Evolutionary conservation across 192 early-diverging fungal species (phyloP).

Genomic region (Coemansia sp.): DNA sequence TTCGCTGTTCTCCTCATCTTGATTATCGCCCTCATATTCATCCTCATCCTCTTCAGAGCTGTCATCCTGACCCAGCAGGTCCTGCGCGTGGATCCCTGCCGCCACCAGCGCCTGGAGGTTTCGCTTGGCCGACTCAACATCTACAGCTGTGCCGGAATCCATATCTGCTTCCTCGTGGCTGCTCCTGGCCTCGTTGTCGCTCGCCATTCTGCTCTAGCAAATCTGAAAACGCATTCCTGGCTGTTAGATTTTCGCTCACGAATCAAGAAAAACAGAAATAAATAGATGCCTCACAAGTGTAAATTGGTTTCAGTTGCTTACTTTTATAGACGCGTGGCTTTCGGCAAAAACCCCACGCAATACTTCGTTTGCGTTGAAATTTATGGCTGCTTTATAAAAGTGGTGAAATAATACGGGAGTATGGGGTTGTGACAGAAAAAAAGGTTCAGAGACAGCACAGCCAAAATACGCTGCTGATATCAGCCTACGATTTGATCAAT

Average conservation of each 20-base stretch:
- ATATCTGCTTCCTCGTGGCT: background rate
- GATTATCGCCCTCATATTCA: conserved; percentile 16
- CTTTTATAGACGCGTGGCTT: background rate
- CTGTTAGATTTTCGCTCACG: background rate
- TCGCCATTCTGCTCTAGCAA: conserved; percentile 4
- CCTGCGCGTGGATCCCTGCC: conserved; percentile 47
- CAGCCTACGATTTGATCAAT: background rate
- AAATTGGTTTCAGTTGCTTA: background rate
- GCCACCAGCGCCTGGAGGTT: conserved; percentile 49
- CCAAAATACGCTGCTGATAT: background rate
- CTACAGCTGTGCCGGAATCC: conserved; percentile 11
- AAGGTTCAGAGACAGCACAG: background rate
- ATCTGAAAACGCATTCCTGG: background rate
- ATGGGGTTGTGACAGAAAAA: background rate
- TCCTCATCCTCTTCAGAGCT: conserved; percentile 17
- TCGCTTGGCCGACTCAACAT: conserved; percentile 50
- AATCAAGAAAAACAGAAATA: background rate
- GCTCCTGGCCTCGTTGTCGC: background rate
- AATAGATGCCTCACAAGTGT: background rate
- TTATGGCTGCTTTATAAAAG: background rate
- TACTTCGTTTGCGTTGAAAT: background rate
- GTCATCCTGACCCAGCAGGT: conserved; percentile 27
- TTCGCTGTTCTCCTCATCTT: background rate
- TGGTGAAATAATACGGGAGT: background rate
- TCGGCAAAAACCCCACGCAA: background rate